Evolutionary conservation across 495 filamentous ascomycete species (phyloP).

Genomic region (Aspergillus carlsbadensis): DNA sequence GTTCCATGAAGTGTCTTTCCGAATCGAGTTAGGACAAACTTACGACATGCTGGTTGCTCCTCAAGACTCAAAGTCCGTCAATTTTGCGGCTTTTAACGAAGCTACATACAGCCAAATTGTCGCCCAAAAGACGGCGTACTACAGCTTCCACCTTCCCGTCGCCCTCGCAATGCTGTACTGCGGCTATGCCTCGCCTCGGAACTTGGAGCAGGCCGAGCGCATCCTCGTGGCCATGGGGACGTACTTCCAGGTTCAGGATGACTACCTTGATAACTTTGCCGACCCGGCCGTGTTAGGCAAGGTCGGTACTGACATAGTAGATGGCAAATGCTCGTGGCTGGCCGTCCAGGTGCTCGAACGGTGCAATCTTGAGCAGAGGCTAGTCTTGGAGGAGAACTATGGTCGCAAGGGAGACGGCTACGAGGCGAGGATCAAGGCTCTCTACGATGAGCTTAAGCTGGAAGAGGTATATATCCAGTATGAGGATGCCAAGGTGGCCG

Average conservation of each 20-base stretch:
- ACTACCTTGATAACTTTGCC: slow-evolving; percentile 90
- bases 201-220: slow-evolving; percentile 69
- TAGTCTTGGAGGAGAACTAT: slow-evolving; percentile 70
- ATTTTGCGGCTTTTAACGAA: slow-evolving; percentile 75
- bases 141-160: slow-evolving; percentile 91
- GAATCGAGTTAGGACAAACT: slow-evolving; percentile 83
- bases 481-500: slow-evolving; percentile 68
- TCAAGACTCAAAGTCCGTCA: slow-evolving; percentile 61
- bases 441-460: not conserved
- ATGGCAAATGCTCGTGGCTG: slow-evolving; percentile 93
- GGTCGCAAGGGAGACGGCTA: slow-evolving; percentile 69
- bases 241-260: slow-evolving; percentile 92
- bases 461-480: slow-evolving; percentile 35
- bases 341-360: slow-evolving; percentile 76
- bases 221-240: slow-evolving; percentile 86
- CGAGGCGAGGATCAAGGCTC: slow-evolving; percentile 44
- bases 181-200: slow-evolving; percentile 67
- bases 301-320: slow-evolving; percentile 89
- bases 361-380: slow-evolving; percentile 67
- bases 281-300: slow-evolving; percentile 86
- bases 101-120: slow-evolving; percentile 88
- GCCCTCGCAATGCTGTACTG: slow-evolving; percentile 72
- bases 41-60: slow-evolving; percentile 77
- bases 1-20: slow-evolving; percentile 77
- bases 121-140: slow-evolving; percentile 93